Percentiles rank a stretch among this genome's conserved stretches.
Conservation (phyloP, 371 early-diverging fungal species). For the Syncephalastrum contaminatum region DNA sequence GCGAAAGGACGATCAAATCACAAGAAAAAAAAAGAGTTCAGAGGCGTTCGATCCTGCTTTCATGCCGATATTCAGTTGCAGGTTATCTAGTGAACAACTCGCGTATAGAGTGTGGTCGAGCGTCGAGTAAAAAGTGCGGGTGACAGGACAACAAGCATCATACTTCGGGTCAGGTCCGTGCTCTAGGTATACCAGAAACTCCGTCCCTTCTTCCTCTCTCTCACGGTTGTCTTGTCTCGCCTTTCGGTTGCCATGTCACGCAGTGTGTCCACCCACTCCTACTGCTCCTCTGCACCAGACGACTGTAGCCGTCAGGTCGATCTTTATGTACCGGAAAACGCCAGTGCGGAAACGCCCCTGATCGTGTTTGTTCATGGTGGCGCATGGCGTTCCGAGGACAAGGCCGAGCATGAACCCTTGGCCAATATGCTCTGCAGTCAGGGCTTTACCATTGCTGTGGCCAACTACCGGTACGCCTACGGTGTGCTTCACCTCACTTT, state of each 20-base stretch:
- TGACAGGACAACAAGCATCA: no score
- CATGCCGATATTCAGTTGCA: no score
- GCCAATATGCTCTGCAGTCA: constrained; percentile 38
- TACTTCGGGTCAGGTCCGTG: no score
- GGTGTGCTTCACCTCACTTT: not conserved
- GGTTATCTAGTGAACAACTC: no score
- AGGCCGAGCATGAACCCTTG: constrained; percentile 52
- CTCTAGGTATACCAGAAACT: no score
- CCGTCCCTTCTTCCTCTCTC: no score
- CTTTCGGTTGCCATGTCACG: constrained; percentile 3
- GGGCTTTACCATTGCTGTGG: constrained; percentile 59
- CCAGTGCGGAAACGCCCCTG: constrained; percentile 35
- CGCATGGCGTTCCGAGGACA: constrained; percentile 82
- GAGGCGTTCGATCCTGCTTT: no score
- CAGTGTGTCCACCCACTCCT: not conserved
- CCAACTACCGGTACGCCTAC: constrained; percentile 70
- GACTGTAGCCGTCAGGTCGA: constrained; percentile 20
- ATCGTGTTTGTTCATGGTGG: constrained; percentile 81
- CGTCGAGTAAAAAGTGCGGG: no score
- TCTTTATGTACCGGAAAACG: constrained; percentile 22
- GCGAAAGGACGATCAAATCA: not conserved
- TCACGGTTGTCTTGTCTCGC: not conserved
- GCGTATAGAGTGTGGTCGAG: no score
- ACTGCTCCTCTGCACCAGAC: constrained; percentile 1
- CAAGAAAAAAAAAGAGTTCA: not conserved